Percentiles rank a stretch among this genome's conserved stretches.
These are phyloP conservation scores for Pluteus cervinus DNA, from an alignment of 768 basidiomycete genomes.

Conservation along the genomic window DNA sequence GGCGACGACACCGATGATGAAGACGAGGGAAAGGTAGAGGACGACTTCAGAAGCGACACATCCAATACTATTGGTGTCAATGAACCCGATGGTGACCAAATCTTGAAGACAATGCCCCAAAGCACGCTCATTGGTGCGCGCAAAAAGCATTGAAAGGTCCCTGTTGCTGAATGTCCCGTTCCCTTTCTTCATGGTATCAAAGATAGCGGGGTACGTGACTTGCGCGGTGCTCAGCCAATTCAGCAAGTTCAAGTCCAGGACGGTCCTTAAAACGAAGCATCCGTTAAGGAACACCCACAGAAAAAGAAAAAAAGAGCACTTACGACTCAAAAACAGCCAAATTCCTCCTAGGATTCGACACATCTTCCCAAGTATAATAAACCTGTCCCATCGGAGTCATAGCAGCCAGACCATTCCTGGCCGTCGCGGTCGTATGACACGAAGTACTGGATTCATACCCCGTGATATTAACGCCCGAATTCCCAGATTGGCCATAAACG, in stretches of 20 bases:
- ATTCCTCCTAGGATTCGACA: conserved; percentile 63
- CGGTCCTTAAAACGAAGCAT: conserved; percentile 41
- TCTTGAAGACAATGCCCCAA: conserved; percentile 84
- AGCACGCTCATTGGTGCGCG: conserved; percentile 61
- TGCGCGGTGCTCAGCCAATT: conserved; percentile 78
- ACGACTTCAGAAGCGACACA: conserved; percentile 95
- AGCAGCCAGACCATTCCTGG: conserved; percentile 45
- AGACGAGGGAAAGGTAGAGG: conserved; percentile 89
- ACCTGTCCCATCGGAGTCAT: conserved; percentile 72
- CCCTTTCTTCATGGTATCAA: conserved; percentile 66
- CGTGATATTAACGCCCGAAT: conserved; percentile 55
- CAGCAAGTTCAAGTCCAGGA: conserved; percentile 86
- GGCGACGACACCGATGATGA: conserved; percentile 94
- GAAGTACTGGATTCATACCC: conserved; percentile 56
- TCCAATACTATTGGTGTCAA: conserved; percentile 91
- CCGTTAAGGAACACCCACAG: neutral
- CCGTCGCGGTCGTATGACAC: conserved; percentile 63
- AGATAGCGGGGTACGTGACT: conserved; percentile 78
- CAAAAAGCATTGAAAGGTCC: conserved; percentile 84
- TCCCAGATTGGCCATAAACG: conserved; percentile 69
- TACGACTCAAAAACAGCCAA: conserved; percentile 93
- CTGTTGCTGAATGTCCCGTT: conserved; percentile 74
- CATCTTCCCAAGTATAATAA: conserved; percentile 90
- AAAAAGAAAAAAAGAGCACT: conserved; percentile 25
- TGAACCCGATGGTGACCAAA: conserved; percentile 82